phyloP scores from a whole-genome alignment of 106 monocot genomes.

The Allium fistulosum region DNA sequence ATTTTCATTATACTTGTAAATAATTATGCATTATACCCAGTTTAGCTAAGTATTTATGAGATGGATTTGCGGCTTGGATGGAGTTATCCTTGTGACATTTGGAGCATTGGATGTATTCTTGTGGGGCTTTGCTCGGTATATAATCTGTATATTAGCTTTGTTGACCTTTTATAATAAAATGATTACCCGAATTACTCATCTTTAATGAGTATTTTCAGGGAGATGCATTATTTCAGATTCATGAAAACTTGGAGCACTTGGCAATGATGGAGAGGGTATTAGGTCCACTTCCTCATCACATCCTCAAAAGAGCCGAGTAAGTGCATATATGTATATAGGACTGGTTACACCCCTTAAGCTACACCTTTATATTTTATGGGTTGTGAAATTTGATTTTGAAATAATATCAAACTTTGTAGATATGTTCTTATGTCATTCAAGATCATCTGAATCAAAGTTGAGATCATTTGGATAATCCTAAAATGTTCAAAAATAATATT shows the following conservation, averaged over 20 bases:
- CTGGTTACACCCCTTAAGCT: too few relatives aligned
- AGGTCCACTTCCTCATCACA: constrained; percentile 59
- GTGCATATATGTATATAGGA: neutral
- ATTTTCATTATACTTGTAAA: neutral
- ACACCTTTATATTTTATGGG: too few relatives aligned
- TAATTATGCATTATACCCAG: neutral
- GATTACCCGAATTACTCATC: neutral
- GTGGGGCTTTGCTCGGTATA: constrained; percentile 66
- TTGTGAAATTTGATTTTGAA: too few relatives aligned
- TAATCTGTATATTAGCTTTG: neutral
- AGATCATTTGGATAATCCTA: too few relatives aligned
- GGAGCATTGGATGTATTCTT: constrained; percentile 71
- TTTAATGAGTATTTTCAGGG: constrained; percentile 28
- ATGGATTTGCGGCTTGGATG: constrained; percentile 45
- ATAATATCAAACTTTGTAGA: too few relatives aligned
- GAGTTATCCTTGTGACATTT: constrained; percentile 68
- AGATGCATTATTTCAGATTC: constrained; percentile 81
- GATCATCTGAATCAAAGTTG: too few relatives aligned
- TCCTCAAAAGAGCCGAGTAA: constrained; percentile 80
- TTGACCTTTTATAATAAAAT: too few relatives aligned
- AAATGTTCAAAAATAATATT: too few relatives aligned
- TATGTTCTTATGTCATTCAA: too few relatives aligned
- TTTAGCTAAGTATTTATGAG: constrained; percentile 4
- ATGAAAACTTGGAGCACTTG: constrained; percentile 83
- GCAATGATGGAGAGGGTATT: constrained; percentile 93